A percentile compares a stretch with the other conserved stretches of the same genome.
Evolutionary conservation across 169 alveolate species (phyloP).

Genomic region (Amoebophrya sp.): DNA sequence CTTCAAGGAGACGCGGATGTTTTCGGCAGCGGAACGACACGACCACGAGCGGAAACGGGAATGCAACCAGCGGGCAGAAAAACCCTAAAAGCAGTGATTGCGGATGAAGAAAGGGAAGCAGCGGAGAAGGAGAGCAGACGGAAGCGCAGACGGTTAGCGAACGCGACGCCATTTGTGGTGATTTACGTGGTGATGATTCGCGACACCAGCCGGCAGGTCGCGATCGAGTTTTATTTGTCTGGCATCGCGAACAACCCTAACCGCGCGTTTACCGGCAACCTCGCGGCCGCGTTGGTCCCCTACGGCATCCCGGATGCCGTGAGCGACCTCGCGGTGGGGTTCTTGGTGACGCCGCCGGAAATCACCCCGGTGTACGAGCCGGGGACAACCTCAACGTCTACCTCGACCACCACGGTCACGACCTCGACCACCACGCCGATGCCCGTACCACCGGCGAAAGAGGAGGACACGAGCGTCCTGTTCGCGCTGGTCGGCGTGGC

Average conservation of each 20-base stretch:
- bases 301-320: neutral
- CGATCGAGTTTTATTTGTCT: neutral
- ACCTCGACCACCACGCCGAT: neutral
- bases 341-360: neutral
- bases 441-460: too few species aligned
- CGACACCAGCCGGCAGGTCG: neutral
- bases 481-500: too few species aligned
- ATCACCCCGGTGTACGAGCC: neutral
- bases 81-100: too few species aligned
- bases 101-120: neutral
- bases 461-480: too few species aligned
- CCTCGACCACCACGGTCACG: neutral
- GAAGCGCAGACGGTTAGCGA: neutral
- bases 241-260: neutral
- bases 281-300: neutral
- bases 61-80: too few species aligned
- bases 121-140: neutral
- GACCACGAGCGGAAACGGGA: too few species aligned
- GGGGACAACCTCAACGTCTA: too few species aligned
- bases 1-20: too few species aligned
- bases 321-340: neutral
- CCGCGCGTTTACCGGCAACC: neutral
- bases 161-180: neutral
- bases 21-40: too few species aligned
- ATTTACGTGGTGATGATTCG: neutral